Evolutionary conservation across 208 protist species (phyloP), one percentile per base, ranked within the genome.

Genomic region (Leishmania mexicana): DNA sequence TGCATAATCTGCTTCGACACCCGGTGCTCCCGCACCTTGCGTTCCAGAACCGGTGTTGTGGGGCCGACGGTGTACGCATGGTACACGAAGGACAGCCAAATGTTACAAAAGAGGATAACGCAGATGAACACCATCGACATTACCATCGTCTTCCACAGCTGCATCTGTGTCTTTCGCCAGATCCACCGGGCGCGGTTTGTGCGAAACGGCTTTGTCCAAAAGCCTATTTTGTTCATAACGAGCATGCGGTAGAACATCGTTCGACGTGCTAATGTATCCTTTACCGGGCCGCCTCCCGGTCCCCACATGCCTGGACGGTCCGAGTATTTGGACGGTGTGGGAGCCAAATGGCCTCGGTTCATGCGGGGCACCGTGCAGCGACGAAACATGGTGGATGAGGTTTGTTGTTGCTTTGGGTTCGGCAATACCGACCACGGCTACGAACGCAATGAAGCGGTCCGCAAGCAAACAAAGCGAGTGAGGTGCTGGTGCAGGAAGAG

Each of bases 1-100:
- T 95, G 92, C 87, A 97, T 88, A 88, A 97, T 96, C 75, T 97
- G 95, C 85, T 96, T 96, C 19, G 93, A 96, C 17, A 97, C 92
- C 45, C 95, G 91, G 76, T 97, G 95, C 80, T 97, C 93, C 80
- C 93, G 95, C 67, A 96, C 95, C 74, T 96, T 96, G n/a, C 95
- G 92, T 75, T 97, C 92, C 24, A 97, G 87, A 60, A 97, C 93
- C 2, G 95, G 95, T 2, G 95, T 97, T 45, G 90, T 92, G 4
- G 95, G 93, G 2, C 93, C 93, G 24, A 96, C 92, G 0, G 93
- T 93, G 89, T 97, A 97, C n/a, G 95, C 95, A 78, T 96, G 92
- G 75, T 97, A 96, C 35, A 96, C 94, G 81, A 97, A 96, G 3
- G 92, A 93, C 7, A 96, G 82, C 93, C 94, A 97, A 67, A 95